Evolutionary conservation across 2,329 filamentous ascomycete species (phyloP).

Genomic region (Acarospora socialis): DNA sequence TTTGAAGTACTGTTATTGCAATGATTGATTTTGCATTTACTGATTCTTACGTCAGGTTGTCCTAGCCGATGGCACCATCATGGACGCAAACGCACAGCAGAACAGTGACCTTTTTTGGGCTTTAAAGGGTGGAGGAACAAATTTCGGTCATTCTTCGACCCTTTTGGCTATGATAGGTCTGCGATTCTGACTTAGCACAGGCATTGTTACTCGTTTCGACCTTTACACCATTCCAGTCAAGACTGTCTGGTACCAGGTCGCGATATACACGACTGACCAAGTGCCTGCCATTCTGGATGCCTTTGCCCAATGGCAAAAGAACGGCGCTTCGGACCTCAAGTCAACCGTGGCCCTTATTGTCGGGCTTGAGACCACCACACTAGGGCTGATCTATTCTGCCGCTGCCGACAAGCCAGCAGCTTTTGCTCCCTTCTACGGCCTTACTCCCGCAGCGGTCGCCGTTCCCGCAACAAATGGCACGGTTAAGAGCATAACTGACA

Average conservation of each 20-base stretch:
- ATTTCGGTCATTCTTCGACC: conserved; percentile 14
- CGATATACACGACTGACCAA: conserved; percentile 13
- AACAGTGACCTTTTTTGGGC: conserved; percentile 18
- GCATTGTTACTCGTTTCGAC: conserved; percentile 11
- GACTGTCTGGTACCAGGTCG: conserved; percentile 16
- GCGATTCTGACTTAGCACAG: too few species aligned
- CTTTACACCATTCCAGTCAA: conserved; percentile 15
- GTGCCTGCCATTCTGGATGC: conserved; percentile 16
- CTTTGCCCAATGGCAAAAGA: conserved; percentile 19
- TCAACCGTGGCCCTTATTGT: conserved; percentile 13
- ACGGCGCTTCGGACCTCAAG: conserved; percentile 15
- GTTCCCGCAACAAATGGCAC: conserved; percentile 8
- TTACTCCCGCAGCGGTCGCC: conserved; percentile 7
- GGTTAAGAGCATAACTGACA: conserved; percentile 1
- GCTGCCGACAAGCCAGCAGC: conserved; percentile 8
- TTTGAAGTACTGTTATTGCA: conserved; percentile 8
- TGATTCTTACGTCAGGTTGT: conserved; percentile 14
- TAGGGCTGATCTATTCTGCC: conserved; percentile 16
- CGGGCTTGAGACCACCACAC: conserved; percentile 9
- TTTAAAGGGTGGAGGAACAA: conserved; percentile 19
- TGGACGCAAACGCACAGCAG: conserved; percentile 15
- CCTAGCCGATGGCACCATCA: conserved; percentile 19
- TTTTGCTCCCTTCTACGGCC: conserved; percentile 16
- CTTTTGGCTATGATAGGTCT: neutral
- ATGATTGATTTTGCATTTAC: neutral